Evolutionary conservation across 2,329 filamentous ascomycete species (phyloP).

Genomic region (Sporothrix pseudoabietina): DNA sequence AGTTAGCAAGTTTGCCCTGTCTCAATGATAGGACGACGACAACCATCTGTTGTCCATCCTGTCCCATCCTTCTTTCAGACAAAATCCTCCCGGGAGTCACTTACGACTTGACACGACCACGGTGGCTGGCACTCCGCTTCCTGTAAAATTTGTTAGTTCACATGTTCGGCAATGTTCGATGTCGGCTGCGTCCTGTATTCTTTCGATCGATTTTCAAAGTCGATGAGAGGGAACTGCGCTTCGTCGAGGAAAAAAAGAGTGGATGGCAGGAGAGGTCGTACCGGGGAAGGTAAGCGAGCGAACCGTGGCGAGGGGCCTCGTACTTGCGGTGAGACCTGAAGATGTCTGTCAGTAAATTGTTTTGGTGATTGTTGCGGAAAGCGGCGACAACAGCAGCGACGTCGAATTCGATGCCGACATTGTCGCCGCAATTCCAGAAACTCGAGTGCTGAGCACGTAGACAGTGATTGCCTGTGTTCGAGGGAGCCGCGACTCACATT

Average conservation of each 20-base stretch:
- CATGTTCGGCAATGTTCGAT: background rate
- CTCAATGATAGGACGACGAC: background rate
- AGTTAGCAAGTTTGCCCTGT: slow-evolving; percentile 31
- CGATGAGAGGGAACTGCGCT: background rate
- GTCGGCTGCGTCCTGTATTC: background rate
- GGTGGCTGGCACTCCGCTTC: slow-evolving; percentile 37
- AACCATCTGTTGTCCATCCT: background rate
- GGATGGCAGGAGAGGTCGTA: slow-evolving; percentile 30
- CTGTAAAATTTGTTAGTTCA: slow-evolving; percentile 33
- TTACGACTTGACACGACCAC: slow-evolving; percentile 86
- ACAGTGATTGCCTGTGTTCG: background rate
- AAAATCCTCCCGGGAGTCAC: slow-evolving; percentile 41
- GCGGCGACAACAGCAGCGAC: background rate
- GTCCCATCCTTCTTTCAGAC: too few relatives aligned
- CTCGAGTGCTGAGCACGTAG: background rate
- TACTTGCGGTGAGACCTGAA: slow-evolving; percentile 59
- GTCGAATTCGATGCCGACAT: background rate
- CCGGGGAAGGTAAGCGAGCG: slow-evolving; percentile 76
- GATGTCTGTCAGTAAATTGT: slow-evolving; percentile 33
- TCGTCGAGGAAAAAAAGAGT: background rate
- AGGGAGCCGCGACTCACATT: slow-evolving; percentile 30
- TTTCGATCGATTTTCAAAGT: background rate
- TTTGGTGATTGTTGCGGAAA: background rate
- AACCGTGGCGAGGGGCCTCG: slow-evolving; percentile 92
- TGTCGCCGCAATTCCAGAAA: slow-evolving; percentile 18